Percentiles rank a stretch among this genome's conserved stretches.
Conservation (phyloP, 345 rosid species). For the Dipteronia dyeriana region DNA sequence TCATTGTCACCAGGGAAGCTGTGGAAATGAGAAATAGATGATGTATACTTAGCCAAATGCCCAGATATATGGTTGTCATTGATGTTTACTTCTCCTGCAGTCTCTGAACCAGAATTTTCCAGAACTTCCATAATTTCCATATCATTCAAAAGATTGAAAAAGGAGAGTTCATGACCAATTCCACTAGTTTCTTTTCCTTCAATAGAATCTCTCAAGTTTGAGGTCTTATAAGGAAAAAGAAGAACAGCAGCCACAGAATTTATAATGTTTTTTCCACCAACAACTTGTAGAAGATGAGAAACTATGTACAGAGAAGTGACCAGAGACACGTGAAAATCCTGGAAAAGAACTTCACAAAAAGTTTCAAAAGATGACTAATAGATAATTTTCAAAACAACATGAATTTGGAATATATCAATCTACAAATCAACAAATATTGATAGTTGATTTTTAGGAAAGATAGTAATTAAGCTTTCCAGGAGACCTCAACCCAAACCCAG, state of each 20-base stretch:
- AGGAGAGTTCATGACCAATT: constrained; percentile 22
- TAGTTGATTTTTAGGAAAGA: not conserved
- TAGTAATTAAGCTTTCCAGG: not conserved
- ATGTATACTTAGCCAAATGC: constrained; percentile 14
- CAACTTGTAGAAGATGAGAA: constrained; percentile 60
- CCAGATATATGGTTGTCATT: constrained; percentile 22
- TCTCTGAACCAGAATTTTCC: constrained; percentile 20
- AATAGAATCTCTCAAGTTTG: constrained; percentile 23
- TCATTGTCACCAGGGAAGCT: constrained; percentile 23
- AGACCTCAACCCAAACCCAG: not conserved
- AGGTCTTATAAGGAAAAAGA: constrained; percentile 43
- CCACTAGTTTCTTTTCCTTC: constrained; percentile 21
- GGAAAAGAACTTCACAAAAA: constrained; percentile 22
- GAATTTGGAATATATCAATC: not conserved
- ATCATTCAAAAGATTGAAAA: constrained; percentile 29
- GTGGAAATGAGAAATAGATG: constrained; percentile 26
- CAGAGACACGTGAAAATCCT: constrained; percentile 51
- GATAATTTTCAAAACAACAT: not conserved
- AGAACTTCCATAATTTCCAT: constrained; percentile 29
- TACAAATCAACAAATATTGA: not conserved
- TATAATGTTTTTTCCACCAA: constrained; percentile 50
- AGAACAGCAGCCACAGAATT: constrained; percentile 42
- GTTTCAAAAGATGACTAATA: constrained; percentile 4
- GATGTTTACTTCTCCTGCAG: constrained; percentile 33
- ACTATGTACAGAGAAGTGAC: constrained; percentile 56